Evolutionary conservation across 805 yeast genomes (phyloP).

Genomic region (Candida berthetii): DNA sequence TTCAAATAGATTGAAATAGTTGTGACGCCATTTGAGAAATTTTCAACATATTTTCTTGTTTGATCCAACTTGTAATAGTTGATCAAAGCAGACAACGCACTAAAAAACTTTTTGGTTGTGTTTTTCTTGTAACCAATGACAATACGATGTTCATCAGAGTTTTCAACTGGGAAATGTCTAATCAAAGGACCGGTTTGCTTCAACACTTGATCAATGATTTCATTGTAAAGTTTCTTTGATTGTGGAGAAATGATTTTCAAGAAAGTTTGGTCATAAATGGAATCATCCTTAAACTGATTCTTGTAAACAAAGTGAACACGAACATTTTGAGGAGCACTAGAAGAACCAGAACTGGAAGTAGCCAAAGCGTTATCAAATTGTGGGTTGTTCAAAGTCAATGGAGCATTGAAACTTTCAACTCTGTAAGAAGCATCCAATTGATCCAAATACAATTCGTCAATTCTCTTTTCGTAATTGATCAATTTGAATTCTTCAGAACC

Average conservation of each 20-base stretch:
- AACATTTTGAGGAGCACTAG: constrained; percentile 35
- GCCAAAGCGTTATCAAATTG: constrained; percentile 21
- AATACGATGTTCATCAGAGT: constrained; percentile 77
- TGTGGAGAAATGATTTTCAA: constrained; percentile 69
- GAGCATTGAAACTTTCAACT: constrained; percentile 74
- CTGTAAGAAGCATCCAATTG: constrained; percentile 47
- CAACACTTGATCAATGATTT: constrained; percentile 62
- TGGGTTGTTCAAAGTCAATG: constrained; percentile 33
- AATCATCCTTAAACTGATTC: constrained; percentile 43
- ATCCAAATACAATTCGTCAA: constrained; percentile 80
- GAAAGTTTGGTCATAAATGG: constrained; percentile 76
- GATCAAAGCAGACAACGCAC: constrained; percentile 81
- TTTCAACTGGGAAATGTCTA: constrained; percentile 75
- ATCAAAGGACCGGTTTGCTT: constrained; percentile 88
- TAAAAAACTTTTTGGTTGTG: constrained; percentile 79
- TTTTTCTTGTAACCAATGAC: constrained; percentile 84
- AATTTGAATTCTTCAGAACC: constrained; percentile 36
- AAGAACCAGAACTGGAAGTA: background rate
- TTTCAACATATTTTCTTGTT: constrained; percentile 90
- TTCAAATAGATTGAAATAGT: constrained; percentile 82
- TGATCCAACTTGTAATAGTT: constrained; percentile 82
- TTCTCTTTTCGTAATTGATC: constrained; percentile 60
- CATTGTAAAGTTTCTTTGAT: constrained; percentile 73
- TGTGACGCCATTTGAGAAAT: constrained; percentile 84
- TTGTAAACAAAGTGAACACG: constrained; percentile 81